Evolutionary conservation across 1,284 basidiomycete species (phyloP).

Genomic region (Singerocomus inundabilis): DNA sequence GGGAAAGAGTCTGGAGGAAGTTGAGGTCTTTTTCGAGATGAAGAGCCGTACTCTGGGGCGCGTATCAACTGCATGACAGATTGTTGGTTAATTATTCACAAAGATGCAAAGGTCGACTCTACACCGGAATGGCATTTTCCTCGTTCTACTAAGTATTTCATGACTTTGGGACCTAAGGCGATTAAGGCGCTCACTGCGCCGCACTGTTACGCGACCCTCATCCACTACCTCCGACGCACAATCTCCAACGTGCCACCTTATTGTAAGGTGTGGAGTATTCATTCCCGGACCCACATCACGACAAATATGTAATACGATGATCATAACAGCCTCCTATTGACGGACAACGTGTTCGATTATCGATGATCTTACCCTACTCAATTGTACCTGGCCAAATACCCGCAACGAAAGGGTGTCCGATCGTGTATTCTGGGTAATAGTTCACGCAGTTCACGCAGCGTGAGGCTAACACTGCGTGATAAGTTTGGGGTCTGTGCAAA

Average conservation of each 20-base stretch:
- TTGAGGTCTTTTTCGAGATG: slow-evolving; percentile 38
- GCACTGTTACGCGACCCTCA: neutral
- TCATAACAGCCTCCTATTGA: neutral
- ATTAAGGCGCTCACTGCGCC: neutral
- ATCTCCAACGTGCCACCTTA: neutral
- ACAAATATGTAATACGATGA: slow-evolving; percentile 5
- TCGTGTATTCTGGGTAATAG: neutral
- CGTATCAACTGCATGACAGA: slow-evolving; percentile 1
- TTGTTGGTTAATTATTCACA: neutral
- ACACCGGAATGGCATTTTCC: neutral
- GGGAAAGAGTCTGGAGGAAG: slow-evolving; percentile 44
- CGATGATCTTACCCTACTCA: too few relatives aligned
- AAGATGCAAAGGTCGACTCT: neutral
- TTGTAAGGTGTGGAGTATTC: neutral
- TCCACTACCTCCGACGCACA: neutral
- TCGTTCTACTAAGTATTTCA: neutral
- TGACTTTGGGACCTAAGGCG: neutral
- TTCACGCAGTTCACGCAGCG: slow-evolving; percentile 1
- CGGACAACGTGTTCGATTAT: slow-evolving; percentile 8
- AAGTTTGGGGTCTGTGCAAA: neutral
- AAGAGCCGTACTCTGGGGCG: slow-evolving; percentile 1
- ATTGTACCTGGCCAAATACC: neutral
- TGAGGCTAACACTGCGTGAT: neutral
- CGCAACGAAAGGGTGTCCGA: neutral
- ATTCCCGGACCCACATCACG: neutral